phyloP scores from a whole-genome alignment of 148 eudicot species.

The Persicaria maculosa region DNA sequence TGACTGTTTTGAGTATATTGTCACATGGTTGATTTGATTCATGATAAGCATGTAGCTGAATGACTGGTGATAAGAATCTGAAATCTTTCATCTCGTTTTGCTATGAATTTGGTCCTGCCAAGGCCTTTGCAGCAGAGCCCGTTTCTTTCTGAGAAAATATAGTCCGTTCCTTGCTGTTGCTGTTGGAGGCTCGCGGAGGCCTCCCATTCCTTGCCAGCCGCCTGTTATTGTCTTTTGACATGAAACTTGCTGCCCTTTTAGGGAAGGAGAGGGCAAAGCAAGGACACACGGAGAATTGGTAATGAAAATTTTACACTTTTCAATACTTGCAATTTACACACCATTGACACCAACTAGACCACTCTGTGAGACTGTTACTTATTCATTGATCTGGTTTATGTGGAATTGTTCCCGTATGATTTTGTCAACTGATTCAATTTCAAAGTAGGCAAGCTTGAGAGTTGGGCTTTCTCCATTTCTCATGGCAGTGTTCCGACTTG shows the following conservation, averaged over 20 bases:
- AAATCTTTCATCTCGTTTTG: not conserved
- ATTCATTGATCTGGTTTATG: not conserved
- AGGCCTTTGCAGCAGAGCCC: not conserved
- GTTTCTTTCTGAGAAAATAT: not conserved
- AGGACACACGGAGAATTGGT: not conserved
- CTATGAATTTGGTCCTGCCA: not conserved
- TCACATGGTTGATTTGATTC: not conserved
- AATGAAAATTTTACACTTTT: not conserved
- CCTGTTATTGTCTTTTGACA: too few relatives aligned
- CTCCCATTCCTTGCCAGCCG: not conserved
- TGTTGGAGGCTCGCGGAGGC: not conserved
- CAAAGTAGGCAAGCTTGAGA: not conserved
- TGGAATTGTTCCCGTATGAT: not conserved
- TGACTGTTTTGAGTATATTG: not conserved
- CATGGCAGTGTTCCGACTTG: not conserved
- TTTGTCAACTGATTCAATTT: not conserved
- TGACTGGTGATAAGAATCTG: not conserved
- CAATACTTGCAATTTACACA: not conserved
- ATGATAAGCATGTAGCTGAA: not conserved
- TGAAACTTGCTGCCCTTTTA: not conserved
- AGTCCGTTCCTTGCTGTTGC: not conserved
- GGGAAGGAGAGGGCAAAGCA: not conserved
- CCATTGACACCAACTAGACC: too few relatives aligned
- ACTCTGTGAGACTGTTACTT: too few relatives aligned
- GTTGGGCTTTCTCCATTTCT: too few relatives aligned